These are phyloP conservation scores for Trichosanthes cucumerina DNA, from an alignment of 306 rosid species.

Conservation along the genomic window DNA sequence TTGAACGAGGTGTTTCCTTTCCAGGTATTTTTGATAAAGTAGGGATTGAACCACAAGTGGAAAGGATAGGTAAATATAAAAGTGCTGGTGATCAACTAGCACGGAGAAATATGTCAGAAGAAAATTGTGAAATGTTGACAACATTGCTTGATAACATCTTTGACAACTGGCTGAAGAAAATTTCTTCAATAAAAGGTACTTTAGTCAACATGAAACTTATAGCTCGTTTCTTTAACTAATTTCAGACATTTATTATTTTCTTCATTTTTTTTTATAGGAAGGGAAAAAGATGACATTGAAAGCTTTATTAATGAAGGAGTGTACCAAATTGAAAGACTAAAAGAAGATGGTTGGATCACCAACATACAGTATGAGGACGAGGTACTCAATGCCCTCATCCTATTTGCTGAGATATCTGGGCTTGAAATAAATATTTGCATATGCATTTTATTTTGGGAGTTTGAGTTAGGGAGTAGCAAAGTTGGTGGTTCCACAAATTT, in stretches of 20 bases:
- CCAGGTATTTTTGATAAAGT: constrained; percentile 74
- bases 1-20: constrained; percentile 11
- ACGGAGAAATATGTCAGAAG: constrained; percentile 63
- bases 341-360: constrained; percentile 85
- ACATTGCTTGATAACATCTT: constrained; percentile 79
- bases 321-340: constrained; percentile 65
- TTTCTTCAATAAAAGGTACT: constrained; percentile 72
- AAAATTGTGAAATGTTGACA: constrained; percentile 76
- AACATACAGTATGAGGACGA: constrained; percentile 73
- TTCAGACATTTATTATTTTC: neutral
- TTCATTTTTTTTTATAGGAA: constrained; percentile 32
- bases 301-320: constrained; percentile 80
- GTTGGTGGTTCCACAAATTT: neutral
- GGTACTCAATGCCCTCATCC: constrained; percentile 33
- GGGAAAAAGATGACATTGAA: constrained; percentile 57
- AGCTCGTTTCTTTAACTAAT: constrained; percentile 6
- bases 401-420: constrained; percentile 6
- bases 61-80: constrained; percentile 88
- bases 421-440: constrained; percentile 3
- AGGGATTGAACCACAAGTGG: constrained; percentile 88
- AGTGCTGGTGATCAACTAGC: constrained; percentile 86
- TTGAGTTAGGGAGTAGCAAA: neutral
- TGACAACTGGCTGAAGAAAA: constrained; percentile 75
- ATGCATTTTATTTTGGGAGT: neutral
- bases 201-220: neutral